Percentiles rank a stretch among this genome's conserved stretches.
phyloP scores from a whole-genome alignment of 139 green algal genomes.

The Coelastrella sp. region DNA sequence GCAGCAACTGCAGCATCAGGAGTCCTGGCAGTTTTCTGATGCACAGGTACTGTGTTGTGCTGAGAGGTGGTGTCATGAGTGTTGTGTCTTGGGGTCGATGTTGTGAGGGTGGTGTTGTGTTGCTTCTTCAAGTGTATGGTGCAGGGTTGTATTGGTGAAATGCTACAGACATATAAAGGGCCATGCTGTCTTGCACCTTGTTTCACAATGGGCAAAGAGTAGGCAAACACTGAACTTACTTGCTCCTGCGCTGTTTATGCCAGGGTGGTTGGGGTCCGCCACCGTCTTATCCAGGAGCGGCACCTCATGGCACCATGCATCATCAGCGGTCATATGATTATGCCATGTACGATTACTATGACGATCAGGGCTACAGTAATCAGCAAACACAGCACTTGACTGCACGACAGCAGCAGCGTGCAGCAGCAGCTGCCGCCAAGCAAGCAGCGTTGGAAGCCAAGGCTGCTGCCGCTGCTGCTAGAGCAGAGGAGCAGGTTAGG shows the following conservation, averaged over 20 bases:
- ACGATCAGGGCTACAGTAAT: not conserved
- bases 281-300: not conserved
- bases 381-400: not conserved
- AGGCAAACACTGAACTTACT: not conserved
- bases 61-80: no score
- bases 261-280: conserved; percentile 21
- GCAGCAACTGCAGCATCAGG: conserved; percentile 40
- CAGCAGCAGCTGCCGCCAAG: not conserved
- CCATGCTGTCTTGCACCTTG: no score
- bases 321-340: not conserved
- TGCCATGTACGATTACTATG: not conserved
- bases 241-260: not conserved
- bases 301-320: not conserved
- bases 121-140: no score
- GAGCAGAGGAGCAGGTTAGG: not conserved
- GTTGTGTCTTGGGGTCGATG: no score
- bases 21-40: conserved; percentile 1
- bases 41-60: no score
- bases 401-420: conserved; percentile 17
- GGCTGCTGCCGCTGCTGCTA: conserved; percentile 5
- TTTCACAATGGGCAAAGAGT: no score
- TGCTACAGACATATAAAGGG: no score
- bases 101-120: no score
- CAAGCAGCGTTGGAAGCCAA: not conserved
- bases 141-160: no score